Base-by-base conservation (phyloP, 164 flowering plant species). In the Kingdonia uniflora region DNA sequence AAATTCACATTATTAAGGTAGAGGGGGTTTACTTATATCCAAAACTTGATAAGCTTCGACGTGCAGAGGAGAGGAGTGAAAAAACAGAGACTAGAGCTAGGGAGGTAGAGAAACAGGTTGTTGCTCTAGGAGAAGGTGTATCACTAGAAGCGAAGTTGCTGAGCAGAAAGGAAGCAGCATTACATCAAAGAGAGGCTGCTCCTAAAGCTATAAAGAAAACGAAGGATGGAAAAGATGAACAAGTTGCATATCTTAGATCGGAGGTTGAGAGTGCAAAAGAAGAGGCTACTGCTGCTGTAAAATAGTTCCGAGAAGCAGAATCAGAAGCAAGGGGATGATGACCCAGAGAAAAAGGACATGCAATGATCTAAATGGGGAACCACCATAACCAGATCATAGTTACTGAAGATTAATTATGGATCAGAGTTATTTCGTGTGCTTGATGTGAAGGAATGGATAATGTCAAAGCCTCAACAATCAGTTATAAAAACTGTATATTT, bases 151-250 rank as follows among this genome's bases (percentile, higher is more conserved):
- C 92, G 19, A 84, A 88, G 65, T 69, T 87, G 62, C 71, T 89
- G 69, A 89, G 82, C 81, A 94, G 99, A 71, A 94, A 89, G 69
- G 96, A 94, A 73, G 97, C 92, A 62, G 95, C 83, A 44, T 55
- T 94, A 56, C 92, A 90, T 51, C 86, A 84, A 73, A 84, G 92
- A 82, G 99, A 94, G 96, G 90, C 81, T 68, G 90, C 90, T 69
- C 75, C 86, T 35, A 84, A 76, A 64, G 87, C 95, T 65, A 84
- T 79, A 45, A 68, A 75, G 67, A 86, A 84, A 68, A 80, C 71
- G 26, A 80, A 72, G 56, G 81, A 75, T 69, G 92, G 76, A 17
- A 75, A 70, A 66, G 81, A 80, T 42, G 94, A 62, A 21, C 95
- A 87, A 65, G 61, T 83, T 64, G 65, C 78, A 25, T 59, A 72